These are phyloP conservation scores for Rosa rugosa DNA, from an alignment of 306 rosid genomes.

Conservation along the genomic window DNA sequence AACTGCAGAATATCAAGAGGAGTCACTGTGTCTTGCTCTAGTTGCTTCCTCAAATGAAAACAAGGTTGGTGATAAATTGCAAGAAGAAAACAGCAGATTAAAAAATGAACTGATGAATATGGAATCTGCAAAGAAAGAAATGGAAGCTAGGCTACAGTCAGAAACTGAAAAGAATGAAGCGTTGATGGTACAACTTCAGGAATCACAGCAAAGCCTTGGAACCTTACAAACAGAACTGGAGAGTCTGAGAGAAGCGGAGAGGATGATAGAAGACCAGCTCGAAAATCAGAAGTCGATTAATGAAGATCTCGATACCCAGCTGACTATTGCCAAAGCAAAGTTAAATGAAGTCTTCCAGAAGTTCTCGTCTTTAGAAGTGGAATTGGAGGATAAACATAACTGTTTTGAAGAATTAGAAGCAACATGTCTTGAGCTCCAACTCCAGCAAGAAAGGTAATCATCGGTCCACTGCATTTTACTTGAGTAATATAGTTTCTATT, in stretches of 20 bases:
- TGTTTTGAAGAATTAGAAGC: conserved; percentile 74
- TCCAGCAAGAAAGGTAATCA: conserved; percentile 77
- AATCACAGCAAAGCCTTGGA: conserved; percentile 46
- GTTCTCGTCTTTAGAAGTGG: conserved; percentile 70
- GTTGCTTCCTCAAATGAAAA: conserved; percentile 41
- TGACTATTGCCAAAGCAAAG: conserved; percentile 52
- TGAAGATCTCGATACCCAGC: conserved; percentile 49
- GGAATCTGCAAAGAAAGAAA: conserved; percentile 43
- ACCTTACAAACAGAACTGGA: conserved; percentile 53
- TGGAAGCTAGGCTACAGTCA: conserved; percentile 47
- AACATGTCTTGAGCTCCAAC: conserved; percentile 84
- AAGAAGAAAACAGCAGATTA: conserved; percentile 50
- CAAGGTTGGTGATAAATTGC: conserved; percentile 29
- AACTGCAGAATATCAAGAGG: conserved; percentile 31
- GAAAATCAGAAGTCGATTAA: conserved; percentile 41
- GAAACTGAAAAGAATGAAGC: conserved; percentile 40
- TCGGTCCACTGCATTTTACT: neutral
- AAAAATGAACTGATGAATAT: conserved; percentile 51
- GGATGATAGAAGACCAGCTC: conserved; percentile 42
- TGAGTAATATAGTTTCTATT: neutral
- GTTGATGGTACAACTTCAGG: conserved; percentile 51
- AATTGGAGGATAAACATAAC: conserved; percentile 65
- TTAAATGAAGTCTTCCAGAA: conserved; percentile 56
- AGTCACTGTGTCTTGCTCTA: conserved; percentile 31
- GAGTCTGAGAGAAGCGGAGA: conserved; percentile 45